Percentiles rank a stretch among this genome's conserved stretches.
phyloP scores from a whole-genome alignment of 805 yeast species.

The Ogataea naganishii region DNA sequence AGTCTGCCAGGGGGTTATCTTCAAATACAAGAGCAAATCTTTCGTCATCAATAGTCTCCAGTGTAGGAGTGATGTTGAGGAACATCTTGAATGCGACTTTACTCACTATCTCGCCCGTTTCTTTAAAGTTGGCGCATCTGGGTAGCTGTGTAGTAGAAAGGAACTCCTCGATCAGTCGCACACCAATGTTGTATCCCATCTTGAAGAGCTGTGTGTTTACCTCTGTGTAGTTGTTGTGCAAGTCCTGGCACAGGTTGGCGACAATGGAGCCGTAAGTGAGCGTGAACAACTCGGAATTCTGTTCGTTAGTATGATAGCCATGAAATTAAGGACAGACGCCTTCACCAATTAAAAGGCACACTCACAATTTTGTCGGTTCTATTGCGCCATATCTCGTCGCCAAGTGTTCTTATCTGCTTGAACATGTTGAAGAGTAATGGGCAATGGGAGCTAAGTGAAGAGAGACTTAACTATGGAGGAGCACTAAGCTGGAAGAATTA shows the following conservation, averaged over 20 bases:
- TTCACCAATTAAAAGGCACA: background rate
- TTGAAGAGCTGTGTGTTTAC: slow-evolving; percentile 79
- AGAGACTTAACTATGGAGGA: background rate
- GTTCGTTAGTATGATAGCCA: slow-evolving; percentile 5
- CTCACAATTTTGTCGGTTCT: slow-evolving; percentile 2
- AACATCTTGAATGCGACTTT: slow-evolving; percentile 89
- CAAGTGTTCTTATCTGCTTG: slow-evolving; percentile 1
- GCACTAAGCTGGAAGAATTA: too few relatives aligned
- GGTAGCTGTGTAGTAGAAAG: slow-evolving; percentile 81
- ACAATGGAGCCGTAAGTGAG: slow-evolving; percentile 92
- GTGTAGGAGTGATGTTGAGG: slow-evolving; percentile 67
- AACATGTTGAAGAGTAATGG: too few relatives aligned
- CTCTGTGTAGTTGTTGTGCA: slow-evolving; percentile 60
- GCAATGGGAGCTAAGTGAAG: background rate
- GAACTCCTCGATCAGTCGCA: slow-evolving; percentile 86
- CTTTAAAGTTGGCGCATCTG: slow-evolving; percentile 71
- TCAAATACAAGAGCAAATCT: slow-evolving; percentile 63
- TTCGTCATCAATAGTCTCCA: slow-evolving; percentile 63
- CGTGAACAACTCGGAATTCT: slow-evolving; percentile 91
- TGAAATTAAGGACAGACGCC: background rate
- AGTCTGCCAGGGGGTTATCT: slow-evolving; percentile 90
- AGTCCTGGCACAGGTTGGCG: slow-evolving; percentile 82
- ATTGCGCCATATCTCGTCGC: slow-evolving; percentile 3
- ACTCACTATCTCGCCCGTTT: slow-evolving; percentile 79
- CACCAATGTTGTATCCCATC: slow-evolving; percentile 95